phyloP scores from a whole-genome alignment of 805 yeast genomes.

The Kuraishia capsulata region DNA sequence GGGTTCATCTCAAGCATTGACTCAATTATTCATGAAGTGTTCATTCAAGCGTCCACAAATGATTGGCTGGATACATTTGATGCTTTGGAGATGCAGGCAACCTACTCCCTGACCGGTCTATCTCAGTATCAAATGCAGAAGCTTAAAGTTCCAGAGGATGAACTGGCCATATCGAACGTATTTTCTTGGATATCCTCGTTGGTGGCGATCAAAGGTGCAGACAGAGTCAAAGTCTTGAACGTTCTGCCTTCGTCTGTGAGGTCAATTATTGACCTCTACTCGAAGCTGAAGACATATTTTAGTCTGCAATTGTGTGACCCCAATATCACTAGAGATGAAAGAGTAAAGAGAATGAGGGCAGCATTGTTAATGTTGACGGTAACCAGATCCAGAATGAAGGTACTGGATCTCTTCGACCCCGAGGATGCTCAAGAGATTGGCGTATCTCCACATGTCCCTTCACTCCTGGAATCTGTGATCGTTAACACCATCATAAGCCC shows the following conservation, averaged over 20 bases:
- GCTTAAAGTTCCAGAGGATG: conserved; percentile 36
- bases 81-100: conserved; percentile 59
- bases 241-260: conserved; percentile 64
- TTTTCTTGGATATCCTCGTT: conserved; percentile 62
- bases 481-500: conserved; percentile 70
- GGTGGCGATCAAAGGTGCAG: conserved; percentile 22
- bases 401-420: conserved; percentile 33
- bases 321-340: conserved; percentile 42
- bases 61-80: conserved; percentile 81
- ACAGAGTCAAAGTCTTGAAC: conserved; percentile 26
- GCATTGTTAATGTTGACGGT: conserved; percentile 58
- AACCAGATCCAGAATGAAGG: conserved; percentile 57
- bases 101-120: conserved; percentile 45
- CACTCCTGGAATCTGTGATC: conserved; percentile 76
- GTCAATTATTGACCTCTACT: conserved; percentile 57
- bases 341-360: conserved; percentile 63
- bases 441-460: conserved; percentile 54
- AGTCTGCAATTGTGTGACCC: conserved; percentile 57
- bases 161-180: conserved; percentile 55
- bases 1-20: conserved; percentile 59
- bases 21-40: conserved; percentile 45
- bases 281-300: conserved; percentile 56
- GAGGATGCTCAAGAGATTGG: conserved; percentile 16
- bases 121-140: conserved; percentile 42
- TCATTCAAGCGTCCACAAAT: conserved; percentile 44